phyloP scores from a whole-genome alignment of 345 rosid species.

The Lumnitzera littorea region DNA sequence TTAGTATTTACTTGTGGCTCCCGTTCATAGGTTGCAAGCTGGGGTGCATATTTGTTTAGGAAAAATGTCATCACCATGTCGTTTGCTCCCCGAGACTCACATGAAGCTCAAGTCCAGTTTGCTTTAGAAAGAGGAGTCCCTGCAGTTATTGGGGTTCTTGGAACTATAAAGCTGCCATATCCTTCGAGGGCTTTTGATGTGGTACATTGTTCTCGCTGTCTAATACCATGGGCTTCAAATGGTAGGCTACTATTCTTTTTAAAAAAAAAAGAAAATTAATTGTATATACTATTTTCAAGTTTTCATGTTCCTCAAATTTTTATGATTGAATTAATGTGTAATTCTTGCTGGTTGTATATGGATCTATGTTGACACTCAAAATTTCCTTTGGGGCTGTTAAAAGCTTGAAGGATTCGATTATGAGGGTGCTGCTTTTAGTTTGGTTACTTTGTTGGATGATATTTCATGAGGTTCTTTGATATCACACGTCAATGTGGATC shows the following conservation, averaged over 20 bases:
- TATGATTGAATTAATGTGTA: neutral
- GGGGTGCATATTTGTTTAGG: conserved; percentile 58
- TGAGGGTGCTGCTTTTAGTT: no score
- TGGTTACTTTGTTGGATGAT: no score
- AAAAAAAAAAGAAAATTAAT: neutral
- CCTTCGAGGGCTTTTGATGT: conserved; percentile 54
- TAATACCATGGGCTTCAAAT: conserved; percentile 58
- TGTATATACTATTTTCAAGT: neutral
- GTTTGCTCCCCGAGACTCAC: conserved; percentile 65
- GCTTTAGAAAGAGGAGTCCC: conserved; percentile 71
- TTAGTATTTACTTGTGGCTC: neutral
- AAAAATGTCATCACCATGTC: conserved; percentile 62
- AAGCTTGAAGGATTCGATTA: no score
- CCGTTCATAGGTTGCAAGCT: conserved; percentile 47
- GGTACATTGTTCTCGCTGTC: conserved; percentile 66
- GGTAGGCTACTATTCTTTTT: conserved; percentile 17
- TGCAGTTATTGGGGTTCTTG: conserved; percentile 61
- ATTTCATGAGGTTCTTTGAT: no score
- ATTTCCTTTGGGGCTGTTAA: no score
- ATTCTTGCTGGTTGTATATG: no score
- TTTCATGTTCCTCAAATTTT: neutral
- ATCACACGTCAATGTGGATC: no score
- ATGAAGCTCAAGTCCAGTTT: conserved; percentile 70
- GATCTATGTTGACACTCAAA: no score
- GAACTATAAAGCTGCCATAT: conserved; percentile 50